Evolutionary conservation across 305 asterid species (phyloP).

Genomic region (Fraxinus baroniana): DNA sequence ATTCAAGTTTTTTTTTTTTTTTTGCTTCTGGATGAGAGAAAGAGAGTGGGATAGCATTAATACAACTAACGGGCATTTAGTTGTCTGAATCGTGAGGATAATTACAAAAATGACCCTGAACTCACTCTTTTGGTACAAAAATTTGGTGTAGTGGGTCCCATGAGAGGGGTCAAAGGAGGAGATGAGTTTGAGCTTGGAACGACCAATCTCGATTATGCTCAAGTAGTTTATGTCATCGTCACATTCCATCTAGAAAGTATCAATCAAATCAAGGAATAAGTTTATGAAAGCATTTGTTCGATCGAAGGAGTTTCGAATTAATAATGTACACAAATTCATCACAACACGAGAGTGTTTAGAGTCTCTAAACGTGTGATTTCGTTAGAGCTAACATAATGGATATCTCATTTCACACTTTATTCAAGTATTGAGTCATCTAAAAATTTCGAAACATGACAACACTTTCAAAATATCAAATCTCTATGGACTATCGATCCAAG

Average conservation of each 20-base stretch:
- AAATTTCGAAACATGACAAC: not conserved
- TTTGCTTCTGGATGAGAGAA: not conserved
- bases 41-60: not conserved
- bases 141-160: not conserved
- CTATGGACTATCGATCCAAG: not conserved
- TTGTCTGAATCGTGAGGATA: not conserved
- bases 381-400: not conserved
- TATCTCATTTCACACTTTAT: not conserved
- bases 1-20: not conserved
- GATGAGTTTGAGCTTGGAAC: not conserved
- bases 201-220: not conserved
- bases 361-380: not conserved
- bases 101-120: not conserved
- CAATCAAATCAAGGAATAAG: too few relatives aligned
- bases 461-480: not conserved
- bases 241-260: too few relatives aligned
- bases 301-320: not conserved
- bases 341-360: not conserved
- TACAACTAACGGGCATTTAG: not conserved
- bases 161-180: not conserved
- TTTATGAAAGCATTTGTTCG: not conserved
- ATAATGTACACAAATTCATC: not conserved
- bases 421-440: not conserved
- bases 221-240: too few relatives aligned
- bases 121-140: not conserved